phyloP scores from a whole-genome alignment of 768 basidiomycete species.

The Suillus fuscotomentosus region DNA sequence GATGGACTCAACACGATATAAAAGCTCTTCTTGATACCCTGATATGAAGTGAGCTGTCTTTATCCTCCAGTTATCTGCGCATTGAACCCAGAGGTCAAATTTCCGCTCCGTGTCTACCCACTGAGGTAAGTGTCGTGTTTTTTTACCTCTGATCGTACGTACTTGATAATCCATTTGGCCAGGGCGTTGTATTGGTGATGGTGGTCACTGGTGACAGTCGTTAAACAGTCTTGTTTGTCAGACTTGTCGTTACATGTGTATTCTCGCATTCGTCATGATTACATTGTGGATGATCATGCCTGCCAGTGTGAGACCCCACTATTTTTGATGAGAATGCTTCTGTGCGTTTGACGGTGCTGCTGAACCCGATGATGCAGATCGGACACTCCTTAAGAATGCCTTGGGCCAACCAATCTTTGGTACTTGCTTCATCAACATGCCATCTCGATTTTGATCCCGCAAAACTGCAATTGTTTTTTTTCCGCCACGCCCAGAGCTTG shows the following conservation, averaged over 20 bases:
- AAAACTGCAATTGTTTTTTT: neutral
- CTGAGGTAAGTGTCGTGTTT: constrained; percentile 13
- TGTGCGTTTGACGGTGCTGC: neutral
- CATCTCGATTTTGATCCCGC: neutral
- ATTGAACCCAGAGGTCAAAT: neutral
- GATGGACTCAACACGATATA: neutral
- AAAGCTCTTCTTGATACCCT: neutral
- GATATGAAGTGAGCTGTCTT: constrained; percentile 3
- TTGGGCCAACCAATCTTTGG: neutral
- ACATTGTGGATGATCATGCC: neutral
- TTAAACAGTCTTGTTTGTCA: neutral
- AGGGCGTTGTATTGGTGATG: neutral
- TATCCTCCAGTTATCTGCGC: neutral
- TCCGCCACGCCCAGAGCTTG: neutral
- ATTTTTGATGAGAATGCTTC: neutral
- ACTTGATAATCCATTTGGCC: neutral
- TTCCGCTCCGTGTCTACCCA: neutral
- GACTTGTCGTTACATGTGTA: constrained; percentile 1
- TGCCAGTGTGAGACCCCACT: neutral
- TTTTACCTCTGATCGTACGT: neutral
- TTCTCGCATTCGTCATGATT: constrained; percentile 1
- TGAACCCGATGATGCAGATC: neutral
- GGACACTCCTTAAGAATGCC: neutral
- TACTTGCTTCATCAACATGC: neutral
- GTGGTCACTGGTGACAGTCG: neutral